phyloP scores from a whole-genome alignment of 257 asterid genomes.

The Plantago ovata region DNA sequence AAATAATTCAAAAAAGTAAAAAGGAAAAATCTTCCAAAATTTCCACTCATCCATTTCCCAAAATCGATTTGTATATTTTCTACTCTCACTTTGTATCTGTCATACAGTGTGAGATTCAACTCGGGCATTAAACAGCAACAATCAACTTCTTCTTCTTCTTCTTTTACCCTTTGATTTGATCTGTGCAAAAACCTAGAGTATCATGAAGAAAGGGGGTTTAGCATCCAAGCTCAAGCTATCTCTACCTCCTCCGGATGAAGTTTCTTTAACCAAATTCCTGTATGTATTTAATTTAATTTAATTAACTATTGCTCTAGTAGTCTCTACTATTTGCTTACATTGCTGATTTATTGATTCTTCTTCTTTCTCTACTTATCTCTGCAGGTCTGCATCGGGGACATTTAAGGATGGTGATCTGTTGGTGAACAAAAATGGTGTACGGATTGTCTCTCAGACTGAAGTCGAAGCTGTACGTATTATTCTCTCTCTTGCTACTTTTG shows the following conservation, averaged over 20 bases:
- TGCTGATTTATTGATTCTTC: neutral
- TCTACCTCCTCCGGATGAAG: slow-evolving; percentile 87
- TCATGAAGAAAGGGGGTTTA: slow-evolving; percentile 74
- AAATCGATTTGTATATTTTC: no score
- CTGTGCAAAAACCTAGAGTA: neutral
- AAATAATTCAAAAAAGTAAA: no score
- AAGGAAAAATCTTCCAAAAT: no score
- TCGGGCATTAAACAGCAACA: no score
- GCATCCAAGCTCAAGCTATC: slow-evolving; percentile 87
- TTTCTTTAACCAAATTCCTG: slow-evolving; percentile 76
- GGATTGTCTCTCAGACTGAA: slow-evolving; percentile 70
- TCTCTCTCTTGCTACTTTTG: slow-evolving; percentile 12
- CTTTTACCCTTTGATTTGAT: neutral
- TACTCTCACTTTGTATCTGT: no score
- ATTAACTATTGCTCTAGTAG: neutral
- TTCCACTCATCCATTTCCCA: no score
- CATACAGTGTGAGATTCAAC: no score
- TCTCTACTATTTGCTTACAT: neutral
- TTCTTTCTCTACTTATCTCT: neutral
- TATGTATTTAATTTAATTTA: slow-evolving; percentile 20
- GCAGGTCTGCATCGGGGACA: slow-evolving; percentile 92
- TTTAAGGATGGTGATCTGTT: slow-evolving; percentile 95
- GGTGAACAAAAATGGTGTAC: slow-evolving; percentile 90
- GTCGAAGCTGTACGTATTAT: slow-evolving; percentile 54
- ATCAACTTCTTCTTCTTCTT: no score